Percentiles rank a stretch among this genome's conserved stretches.
Evolutionary conservation across 352 stramenopile genomes (phyloP).

Genomic region (Phytophthora pisi): DNA sequence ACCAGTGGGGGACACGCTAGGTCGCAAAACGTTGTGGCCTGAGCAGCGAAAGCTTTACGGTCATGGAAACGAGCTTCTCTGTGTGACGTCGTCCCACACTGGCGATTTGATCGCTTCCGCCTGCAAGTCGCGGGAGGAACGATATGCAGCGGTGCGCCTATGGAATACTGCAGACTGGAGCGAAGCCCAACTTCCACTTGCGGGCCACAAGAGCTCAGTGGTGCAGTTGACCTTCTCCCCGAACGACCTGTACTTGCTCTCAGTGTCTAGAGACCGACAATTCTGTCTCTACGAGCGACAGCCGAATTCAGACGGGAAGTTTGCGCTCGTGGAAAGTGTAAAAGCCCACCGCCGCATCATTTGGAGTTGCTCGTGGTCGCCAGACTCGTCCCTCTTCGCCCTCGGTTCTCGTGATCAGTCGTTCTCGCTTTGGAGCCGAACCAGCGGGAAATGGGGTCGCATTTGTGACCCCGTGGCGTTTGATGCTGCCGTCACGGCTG

Average conservation of each 20-base stretch:
- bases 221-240: conserved; percentile 79
- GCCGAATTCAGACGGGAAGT: conserved; percentile 30
- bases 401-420: conserved; percentile 74
- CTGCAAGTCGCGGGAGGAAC: conserved; percentile 79
- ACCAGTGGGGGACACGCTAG: conserved; percentile 66
- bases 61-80: conserved; percentile 81
- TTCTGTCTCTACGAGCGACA: conserved; percentile 66
- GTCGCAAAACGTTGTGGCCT: conserved; percentile 76
- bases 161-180: conserved; percentile 71
- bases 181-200: conserved; percentile 46
- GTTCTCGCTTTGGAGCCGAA: conserved; percentile 54
- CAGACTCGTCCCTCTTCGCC: conserved; percentile 60
- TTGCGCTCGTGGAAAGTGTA: conserved; percentile 44
- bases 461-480: conserved; percentile 31
- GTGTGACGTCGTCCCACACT: conserved; percentile 58
- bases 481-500: conserved; percentile 59
- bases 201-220: conserved; percentile 80
- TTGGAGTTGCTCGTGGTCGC: conserved; percentile 79
- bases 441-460: conserved; percentile 28
- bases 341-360: conserved; percentile 84
- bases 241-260: conserved; percentile 63
- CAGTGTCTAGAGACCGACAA: conserved; percentile 76
- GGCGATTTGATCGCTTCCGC: conserved; percentile 65
- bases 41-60: conserved; percentile 81
- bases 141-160: conserved; percentile 64